phyloP scores from a whole-genome alignment of 139 green algal species.

The Auxenochlorella protothecoides region DNA sequence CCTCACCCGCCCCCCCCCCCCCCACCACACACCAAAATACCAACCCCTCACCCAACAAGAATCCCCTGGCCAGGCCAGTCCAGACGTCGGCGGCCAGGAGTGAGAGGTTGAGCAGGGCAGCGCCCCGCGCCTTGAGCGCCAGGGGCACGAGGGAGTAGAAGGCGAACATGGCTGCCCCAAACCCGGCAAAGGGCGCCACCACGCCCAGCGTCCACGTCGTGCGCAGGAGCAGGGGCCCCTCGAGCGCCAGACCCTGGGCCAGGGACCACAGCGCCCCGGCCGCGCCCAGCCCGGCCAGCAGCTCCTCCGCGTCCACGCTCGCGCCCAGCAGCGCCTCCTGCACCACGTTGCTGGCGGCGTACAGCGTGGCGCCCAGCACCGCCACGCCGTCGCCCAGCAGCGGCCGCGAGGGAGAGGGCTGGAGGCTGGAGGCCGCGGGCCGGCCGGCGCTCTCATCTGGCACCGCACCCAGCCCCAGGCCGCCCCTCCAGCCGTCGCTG shows the following conservation, averaged over 20 bases:
- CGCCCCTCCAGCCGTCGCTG: constrained; percentile 23
- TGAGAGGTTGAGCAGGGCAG: constrained; percentile 65
- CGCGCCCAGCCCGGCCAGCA: constrained; percentile 38
- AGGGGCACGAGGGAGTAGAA: constrained; percentile 55
- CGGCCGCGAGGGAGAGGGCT: constrained; percentile 8
- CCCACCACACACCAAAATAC: not conserved
- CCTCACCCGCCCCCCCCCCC: no score
- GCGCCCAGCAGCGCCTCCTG: constrained; percentile 30
- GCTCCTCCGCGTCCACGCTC: constrained; percentile 2
- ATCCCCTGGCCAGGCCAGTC: constrained; percentile 28
- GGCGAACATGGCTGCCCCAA: constrained; percentile 40
- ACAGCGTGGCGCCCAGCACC: constrained; percentile 50
- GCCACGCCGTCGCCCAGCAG: constrained; percentile 60
- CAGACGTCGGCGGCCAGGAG: constrained; percentile 64
- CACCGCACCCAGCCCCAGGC: not conserved
- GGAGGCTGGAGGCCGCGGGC: constrained; percentile 3
- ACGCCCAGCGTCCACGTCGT: constrained; percentile 13
- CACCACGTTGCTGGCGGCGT: constrained; percentile 58
- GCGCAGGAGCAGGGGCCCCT: constrained; percentile 3
- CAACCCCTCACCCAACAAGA: constrained; percentile 41
- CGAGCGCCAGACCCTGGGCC: constrained; percentile 23
- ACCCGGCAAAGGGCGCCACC: constrained; percentile 29
- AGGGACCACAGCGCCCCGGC: constrained; percentile 38
- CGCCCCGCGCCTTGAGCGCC: constrained; percentile 37
- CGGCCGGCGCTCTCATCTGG: not conserved